phyloP scores from a whole-genome alignment of 371 early-diverging fungal genomes.

The Smittium culicis region DNA sequence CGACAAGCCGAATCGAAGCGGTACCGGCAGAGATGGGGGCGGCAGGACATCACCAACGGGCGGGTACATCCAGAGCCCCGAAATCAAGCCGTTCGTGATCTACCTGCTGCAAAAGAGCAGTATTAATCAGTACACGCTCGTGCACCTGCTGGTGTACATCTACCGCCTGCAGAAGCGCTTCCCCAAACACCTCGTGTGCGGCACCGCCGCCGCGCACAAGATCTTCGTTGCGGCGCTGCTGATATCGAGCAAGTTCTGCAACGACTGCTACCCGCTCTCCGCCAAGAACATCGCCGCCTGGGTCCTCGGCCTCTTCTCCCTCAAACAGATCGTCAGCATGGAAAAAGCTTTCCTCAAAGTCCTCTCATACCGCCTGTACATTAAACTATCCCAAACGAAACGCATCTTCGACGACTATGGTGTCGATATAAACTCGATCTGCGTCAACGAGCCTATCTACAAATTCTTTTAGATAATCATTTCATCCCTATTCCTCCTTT shows the following conservation, averaged over 20 bases:
- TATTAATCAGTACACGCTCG: not conserved
- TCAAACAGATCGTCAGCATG: slow-evolving; percentile 26
- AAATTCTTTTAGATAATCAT: not conserved
- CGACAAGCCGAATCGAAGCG: not conserved
- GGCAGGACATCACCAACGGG: not conserved
- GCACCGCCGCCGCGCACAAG: slow-evolving; percentile 30
- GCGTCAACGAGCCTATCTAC: not conserved
- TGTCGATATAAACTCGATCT: not conserved
- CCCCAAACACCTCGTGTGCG: slow-evolving; percentile 18
- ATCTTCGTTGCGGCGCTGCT: slow-evolving; percentile 25
- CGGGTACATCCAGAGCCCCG: not conserved
- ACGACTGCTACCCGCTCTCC: slow-evolving; percentile 26
- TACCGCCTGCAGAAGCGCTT: slow-evolving; percentile 22
- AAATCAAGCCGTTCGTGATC: not conserved
- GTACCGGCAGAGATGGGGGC: not conserved
- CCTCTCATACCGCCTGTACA: slow-evolving; percentile 14
- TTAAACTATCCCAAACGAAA: not conserved
- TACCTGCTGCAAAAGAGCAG: not conserved
- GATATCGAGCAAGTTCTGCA: slow-evolving; percentile 31
- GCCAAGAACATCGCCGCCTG: slow-evolving; percentile 24
- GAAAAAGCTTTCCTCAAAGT: slow-evolving; percentile 26
- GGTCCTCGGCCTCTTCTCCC: slow-evolving; percentile 16
- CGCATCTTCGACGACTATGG: not conserved
- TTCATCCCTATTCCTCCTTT: too few species aligned
- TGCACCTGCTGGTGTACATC: slow-evolving; percentile 28